These are phyloP conservation scores for Dalbergia cultrata DNA, from an alignment of 306 rosid genomes.

Conservation along the genomic window DNA sequence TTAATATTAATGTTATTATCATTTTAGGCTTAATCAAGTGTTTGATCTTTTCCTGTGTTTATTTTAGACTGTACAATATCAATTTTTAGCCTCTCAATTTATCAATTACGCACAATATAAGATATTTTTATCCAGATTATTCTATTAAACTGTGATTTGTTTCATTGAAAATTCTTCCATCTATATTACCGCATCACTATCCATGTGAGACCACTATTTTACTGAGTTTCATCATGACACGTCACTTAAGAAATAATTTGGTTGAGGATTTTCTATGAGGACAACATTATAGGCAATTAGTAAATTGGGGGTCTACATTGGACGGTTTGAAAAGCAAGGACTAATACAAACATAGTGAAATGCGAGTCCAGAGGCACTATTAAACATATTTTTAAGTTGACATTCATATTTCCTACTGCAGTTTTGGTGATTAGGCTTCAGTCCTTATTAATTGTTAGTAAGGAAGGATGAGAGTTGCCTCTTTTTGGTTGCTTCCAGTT, in stretches of 20 bases:
- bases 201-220: background rate
- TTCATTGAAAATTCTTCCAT: background rate
- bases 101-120: no score
- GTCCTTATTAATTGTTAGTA: background rate
- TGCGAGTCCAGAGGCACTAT: background rate
- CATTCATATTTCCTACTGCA: conserved; percentile 9
- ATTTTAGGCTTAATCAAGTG: no score
- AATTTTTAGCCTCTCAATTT: no score
- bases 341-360: background rate
- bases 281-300: background rate
- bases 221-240: background rate
- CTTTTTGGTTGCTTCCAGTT: background rate
- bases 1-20: background rate
- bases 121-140: no score
- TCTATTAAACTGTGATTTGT: no score
- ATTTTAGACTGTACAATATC: no score
- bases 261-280: background rate
- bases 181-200: background rate
- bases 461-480: background rate
- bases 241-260: background rate
- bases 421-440: background rate
- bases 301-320: background rate
- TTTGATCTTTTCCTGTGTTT: no score
- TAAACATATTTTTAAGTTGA: background rate
- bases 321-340: background rate